A percentile compares a stretch with the other conserved stretches of the same genome.
These are phyloP conservation scores for Drosera capensis DNA, from an alignment of 148 eudicot species.

Conservation along the genomic window DNA sequence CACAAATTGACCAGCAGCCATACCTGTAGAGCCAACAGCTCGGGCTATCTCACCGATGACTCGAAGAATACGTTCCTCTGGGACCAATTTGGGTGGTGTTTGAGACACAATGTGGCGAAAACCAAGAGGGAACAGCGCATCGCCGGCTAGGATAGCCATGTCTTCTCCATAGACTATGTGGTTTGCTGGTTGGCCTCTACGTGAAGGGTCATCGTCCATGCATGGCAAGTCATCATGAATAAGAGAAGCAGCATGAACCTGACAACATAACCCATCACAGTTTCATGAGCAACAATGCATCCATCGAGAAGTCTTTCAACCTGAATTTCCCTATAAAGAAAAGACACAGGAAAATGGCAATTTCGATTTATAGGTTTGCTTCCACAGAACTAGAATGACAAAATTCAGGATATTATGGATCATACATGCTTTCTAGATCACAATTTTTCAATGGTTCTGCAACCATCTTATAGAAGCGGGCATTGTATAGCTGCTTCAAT, in stretches of 20 bases:
- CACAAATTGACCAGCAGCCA: slow-evolving; percentile 83
- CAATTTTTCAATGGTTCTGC: too few species aligned
- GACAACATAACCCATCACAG: neutral
- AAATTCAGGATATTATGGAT: too few species aligned
- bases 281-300: neutral
- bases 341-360: too few species aligned
- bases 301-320: too few species aligned
- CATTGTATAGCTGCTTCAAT: too few species aligned
- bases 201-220: slow-evolving; percentile 84
- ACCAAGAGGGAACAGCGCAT: slow-evolving; percentile 82
- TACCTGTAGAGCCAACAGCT: slow-evolving; percentile 89
- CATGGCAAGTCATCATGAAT: slow-evolving; percentile 89
- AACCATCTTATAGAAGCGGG: too few species aligned
- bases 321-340: too few species aligned
- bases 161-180: slow-evolving; percentile 67
- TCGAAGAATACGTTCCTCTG: slow-evolving; percentile 44
- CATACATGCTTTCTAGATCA: too few species aligned
- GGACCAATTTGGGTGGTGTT: slow-evolving; percentile 56
- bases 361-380: too few species aligned
- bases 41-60: slow-evolving; percentile 75
- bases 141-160: slow-evolving; percentile 90
- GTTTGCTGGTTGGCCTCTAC: slow-evolving; percentile 81
- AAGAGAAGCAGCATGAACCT: slow-evolving; percentile 87
- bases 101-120: slow-evolving; percentile 75
- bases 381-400: too few species aligned